Base-by-base conservation (phyloP, 805 yeast species). In the Starmerella stellata region DNA sequence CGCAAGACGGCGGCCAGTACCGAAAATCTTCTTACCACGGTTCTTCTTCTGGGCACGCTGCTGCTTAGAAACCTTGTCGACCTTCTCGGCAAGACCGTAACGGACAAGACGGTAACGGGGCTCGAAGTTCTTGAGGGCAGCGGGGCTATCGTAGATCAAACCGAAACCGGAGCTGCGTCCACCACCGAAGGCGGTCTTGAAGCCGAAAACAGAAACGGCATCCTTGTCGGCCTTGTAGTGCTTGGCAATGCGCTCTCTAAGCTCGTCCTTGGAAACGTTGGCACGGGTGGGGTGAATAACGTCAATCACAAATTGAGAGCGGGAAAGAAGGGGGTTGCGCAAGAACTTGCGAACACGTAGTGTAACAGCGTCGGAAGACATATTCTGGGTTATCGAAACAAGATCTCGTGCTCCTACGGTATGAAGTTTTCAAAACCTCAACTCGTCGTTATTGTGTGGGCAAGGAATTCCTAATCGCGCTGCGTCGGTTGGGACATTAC, bases 21-120 rank as follows among this genome's bases (percentile, higher is more conserved):
- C 99, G 63, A 87, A 83, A 78, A 81, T 68, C 80, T 90, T 90
- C 83, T 78, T 77, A 63, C 79, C 94, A 48, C 95, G 83, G 93
- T 90, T 90, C 85, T 90, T 87, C 83, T 79, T 82, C 75, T 87
- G 96, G 72, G 90, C 90, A 77, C 98, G 82, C 75, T 90, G 98
- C 74, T 85, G 95, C 83, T 96, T 85, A 60, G 95, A 82, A 59
- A 94, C 73, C 75, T 82, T 83, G 70, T 87, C 95, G 61, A 78
- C 85, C 77, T 81, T 83, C 58, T 71, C 72, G 63, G 93, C 95
- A 64, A 85, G 75, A 62, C 96, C 96, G 75, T 81, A 79, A 79
- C 99, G 85, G 59, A 90, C 93, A 64, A 82, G 81, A 73, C 99
- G 85, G 92, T 90, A 90, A 56, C 82, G 64, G 72, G 99, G 99